Percentiles rank a stretch among this genome's conserved stretches.
phyloP scores from a whole-genome alignment of 306 rosid genomes.

The Sophora flavescens region DNA sequence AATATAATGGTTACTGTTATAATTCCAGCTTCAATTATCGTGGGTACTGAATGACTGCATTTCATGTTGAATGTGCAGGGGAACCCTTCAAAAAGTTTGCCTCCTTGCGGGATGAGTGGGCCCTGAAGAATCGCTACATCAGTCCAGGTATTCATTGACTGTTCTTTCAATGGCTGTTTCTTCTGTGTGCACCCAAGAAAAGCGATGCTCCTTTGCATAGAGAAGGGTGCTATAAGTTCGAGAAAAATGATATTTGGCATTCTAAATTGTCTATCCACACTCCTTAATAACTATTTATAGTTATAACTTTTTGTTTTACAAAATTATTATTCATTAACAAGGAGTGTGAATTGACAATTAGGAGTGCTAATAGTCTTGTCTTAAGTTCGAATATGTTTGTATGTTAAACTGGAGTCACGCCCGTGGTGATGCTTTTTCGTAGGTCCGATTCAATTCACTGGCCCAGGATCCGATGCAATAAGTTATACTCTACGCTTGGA shows the following conservation, averaged over 20 bases:
- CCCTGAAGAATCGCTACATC: slow-evolving; percentile 83
- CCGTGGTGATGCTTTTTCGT: slow-evolving; percentile 32
- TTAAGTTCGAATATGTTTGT: not conserved
- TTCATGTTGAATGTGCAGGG: slow-evolving; percentile 62
- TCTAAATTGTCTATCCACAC: too few species aligned
- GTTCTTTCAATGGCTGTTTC: slow-evolving; percentile 11
- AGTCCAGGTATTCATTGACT: slow-evolving; percentile 77
- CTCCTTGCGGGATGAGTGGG: slow-evolving; percentile 90
- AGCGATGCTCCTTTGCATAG: slow-evolving; percentile 23
- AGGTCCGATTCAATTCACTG: slow-evolving; percentile 96
- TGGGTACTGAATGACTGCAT: slow-evolving; percentile 29
- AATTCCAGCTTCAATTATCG: slow-evolving; percentile 30
- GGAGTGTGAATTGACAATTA: too few species aligned
- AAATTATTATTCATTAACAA: too few species aligned
- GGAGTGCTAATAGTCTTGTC: too few species aligned
- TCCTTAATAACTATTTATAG: too few species aligned
- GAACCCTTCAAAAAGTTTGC: slow-evolving; percentile 93
- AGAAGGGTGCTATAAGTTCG: not conserved
- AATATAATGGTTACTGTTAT: slow-evolving; percentile 21
- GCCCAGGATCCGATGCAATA: slow-evolving; percentile 74
- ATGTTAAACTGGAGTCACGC: slow-evolving; percentile 30
- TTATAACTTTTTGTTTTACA: too few species aligned
- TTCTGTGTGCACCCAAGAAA: slow-evolving; percentile 19
- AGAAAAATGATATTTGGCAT: too few species aligned
- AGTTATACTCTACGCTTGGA: slow-evolving; percentile 88